These are phyloP conservation scores for Solanum infundibuliforme DNA, from an alignment of 257 asterid species.

Conservation along the genomic window DNA sequence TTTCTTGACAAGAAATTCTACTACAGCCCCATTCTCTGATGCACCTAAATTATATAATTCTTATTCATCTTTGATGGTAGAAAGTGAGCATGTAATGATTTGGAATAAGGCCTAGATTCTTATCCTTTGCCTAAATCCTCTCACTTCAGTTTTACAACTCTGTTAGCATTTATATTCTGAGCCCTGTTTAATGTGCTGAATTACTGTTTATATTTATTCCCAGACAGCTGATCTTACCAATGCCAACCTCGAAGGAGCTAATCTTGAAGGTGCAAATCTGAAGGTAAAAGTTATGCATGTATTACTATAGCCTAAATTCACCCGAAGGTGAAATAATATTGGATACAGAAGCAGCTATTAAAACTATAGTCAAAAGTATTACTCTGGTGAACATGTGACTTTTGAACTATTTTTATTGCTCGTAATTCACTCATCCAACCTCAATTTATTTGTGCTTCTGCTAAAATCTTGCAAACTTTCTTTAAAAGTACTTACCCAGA, in stretches of 20 bases:
- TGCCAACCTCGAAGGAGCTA: constrained; percentile 98
- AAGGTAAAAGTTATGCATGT: constrained; percentile 37
- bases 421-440: background rate
- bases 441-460: background rate
- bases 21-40: background rate
- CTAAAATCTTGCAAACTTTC: background rate
- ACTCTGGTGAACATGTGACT: background rate
- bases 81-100: background rate
- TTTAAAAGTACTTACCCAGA: background rate
- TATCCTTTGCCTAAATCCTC: background rate
- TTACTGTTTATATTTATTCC: constrained; percentile 7
- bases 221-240: constrained; percentile 95
- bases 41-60: background rate
- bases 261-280: constrained; percentile 93
- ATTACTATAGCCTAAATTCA: background rate
- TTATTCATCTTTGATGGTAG: background rate
- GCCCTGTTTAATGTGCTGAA: background rate
- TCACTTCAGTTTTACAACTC: background rate
- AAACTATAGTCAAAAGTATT: background rate
- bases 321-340: background rate
- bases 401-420: background rate
- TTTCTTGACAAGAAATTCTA: background rate
- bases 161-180: background rate
- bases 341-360: background rate
- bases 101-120: background rate